Conservation (phyloP, 768 basidiomycete species). For the Boletus rufocinnamomeus region DNA sequence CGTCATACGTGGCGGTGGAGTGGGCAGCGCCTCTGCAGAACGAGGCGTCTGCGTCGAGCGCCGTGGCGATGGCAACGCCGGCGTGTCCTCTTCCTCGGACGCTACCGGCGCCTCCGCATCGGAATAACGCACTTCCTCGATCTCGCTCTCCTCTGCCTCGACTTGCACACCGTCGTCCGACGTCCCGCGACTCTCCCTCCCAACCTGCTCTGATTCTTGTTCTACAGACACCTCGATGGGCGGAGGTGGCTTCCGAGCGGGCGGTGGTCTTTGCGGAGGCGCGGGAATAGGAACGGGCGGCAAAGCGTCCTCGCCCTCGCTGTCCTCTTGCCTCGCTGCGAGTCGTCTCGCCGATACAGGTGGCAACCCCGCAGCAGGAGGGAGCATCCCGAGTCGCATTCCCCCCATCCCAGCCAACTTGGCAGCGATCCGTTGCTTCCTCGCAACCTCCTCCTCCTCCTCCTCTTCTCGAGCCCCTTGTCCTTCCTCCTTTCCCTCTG, state of each 20-base stretch:
- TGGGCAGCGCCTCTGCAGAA: constrained; percentile 39
- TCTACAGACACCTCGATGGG: constrained; percentile 11
- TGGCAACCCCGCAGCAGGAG: constrained; percentile 26
- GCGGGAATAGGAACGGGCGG: constrained; percentile 36
- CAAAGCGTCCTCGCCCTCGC: constrained; percentile 29
- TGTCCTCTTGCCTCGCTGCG: constrained; percentile 23
- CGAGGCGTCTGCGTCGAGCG: constrained; percentile 27
- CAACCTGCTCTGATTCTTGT: constrained; percentile 32
- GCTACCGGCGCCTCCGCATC: constrained; percentile 41
- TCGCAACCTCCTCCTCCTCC: constrained; percentile 61
- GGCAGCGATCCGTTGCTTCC: constrained; percentile 55
- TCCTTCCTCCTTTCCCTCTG: constrained; percentile 19
- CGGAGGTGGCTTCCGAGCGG: constrained; percentile 36
- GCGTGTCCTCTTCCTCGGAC: constrained; percentile 24
- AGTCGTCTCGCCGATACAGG: not conserved
- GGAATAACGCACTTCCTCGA: constrained; percentile 64
- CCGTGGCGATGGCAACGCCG: constrained; percentile 32
- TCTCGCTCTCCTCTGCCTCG: constrained; percentile 72
- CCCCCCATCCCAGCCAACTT: constrained; percentile 58
- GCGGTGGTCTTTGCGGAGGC: constrained; percentile 33
- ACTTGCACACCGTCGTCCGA: constrained; percentile 65
- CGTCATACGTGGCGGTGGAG: constrained; percentile 48
- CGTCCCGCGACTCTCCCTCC: constrained; percentile 43
- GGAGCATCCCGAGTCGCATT: constrained; percentile 58
- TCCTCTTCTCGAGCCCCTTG: constrained; percentile 37